Evolutionary conservation across 352 stramenopile genomes (phyloP).

Genomic region (Phytophthora quininea): DNA sequence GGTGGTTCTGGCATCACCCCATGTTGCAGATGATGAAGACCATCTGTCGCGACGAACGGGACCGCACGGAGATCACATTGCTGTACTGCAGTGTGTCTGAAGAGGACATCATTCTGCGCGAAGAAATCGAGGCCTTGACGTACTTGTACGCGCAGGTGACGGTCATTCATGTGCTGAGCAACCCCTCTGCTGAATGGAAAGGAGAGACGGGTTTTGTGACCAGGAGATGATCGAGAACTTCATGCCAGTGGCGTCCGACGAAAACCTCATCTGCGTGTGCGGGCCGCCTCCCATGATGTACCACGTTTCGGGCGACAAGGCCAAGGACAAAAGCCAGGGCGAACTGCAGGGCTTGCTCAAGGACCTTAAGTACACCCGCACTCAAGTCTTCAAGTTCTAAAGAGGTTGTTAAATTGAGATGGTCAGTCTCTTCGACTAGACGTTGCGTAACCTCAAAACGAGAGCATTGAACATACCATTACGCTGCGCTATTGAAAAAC

Average conservation of each 20-base stretch:
- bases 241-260: conserved; percentile 79
- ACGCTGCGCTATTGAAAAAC: conserved; percentile 73
- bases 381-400: conserved; percentile 89
- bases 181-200: conserved; percentile 69
- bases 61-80: conserved; percentile 87
- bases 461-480: conserved; percentile 34
- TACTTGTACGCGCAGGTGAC: conserved; percentile 85
- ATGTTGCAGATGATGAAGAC: conserved; percentile 90
- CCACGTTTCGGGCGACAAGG: conserved; percentile 88
- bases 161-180: conserved; percentile 77
- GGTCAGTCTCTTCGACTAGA: no score
- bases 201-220: conserved; percentile 75
- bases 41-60: conserved; percentile 83
- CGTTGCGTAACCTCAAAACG: neutral
- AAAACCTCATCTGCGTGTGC: conserved; percentile 89
- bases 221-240: conserved; percentile 84
- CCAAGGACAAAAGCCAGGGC: conserved; percentile 85
- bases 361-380: conserved; percentile 78
- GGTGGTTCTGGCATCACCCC: conserved; percentile 90
- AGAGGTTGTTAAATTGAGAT: no score
- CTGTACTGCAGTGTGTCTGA: conserved; percentile 88
- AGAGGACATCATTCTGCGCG: conserved; percentile 89
- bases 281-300: conserved; percentile 91
- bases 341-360: conserved; percentile 88
- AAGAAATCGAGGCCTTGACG: conserved; percentile 85